Conservation (phyloP, 2,329 filamentous ascomycete species). For the Beauveria brongniartii region DNA sequence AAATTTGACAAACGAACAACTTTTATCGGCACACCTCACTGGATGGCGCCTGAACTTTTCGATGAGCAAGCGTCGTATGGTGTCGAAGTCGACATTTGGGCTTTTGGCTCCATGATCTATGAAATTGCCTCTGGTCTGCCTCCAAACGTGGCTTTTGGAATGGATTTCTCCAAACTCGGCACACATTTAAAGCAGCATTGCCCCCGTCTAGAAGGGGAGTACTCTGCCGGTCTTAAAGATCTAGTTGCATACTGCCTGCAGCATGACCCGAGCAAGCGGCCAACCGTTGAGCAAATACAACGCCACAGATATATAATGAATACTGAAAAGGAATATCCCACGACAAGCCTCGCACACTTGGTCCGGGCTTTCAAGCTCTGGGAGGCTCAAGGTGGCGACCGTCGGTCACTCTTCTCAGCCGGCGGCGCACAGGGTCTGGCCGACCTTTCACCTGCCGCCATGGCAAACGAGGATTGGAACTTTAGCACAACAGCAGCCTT, state of each 20-base stretch:
- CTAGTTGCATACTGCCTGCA: slow-evolving; percentile 68
- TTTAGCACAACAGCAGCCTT: slow-evolving; percentile 60
- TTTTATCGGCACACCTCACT: slow-evolving; percentile 74
- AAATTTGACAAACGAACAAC: slow-evolving; percentile 71
- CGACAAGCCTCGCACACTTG: slow-evolving; percentile 53
- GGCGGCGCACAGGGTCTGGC: slow-evolving; percentile 49
- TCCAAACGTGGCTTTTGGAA: slow-evolving; percentile 54
- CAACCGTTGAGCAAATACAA: slow-evolving; percentile 61
- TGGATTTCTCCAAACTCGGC: slow-evolving; percentile 40
- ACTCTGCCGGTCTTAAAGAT: slow-evolving; percentile 59
- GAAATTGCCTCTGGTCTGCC: slow-evolving; percentile 74
- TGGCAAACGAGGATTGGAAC: slow-evolving; percentile 56
- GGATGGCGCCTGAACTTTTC: slow-evolving; percentile 79
- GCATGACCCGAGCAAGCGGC: slow-evolving; percentile 59
- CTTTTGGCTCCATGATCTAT: slow-evolving; percentile 71
- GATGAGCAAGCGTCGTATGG: slow-evolving; percentile 57
- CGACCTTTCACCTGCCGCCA: slow-evolving; percentile 34
- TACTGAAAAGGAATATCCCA: slow-evolving; percentile 55
- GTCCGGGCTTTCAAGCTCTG: slow-evolving; percentile 67
- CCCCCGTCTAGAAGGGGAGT: slow-evolving; percentile 64
- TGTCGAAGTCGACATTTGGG: slow-evolving; percentile 75
- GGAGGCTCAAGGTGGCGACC: slow-evolving; percentile 65
- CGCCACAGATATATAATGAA: slow-evolving; percentile 61
- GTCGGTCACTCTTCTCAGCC: slow-evolving; percentile 54
- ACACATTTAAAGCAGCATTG: slow-evolving; percentile 51